phyloP scores from a whole-genome alignment of 352 stramenopile species.

The Thraustotheca clavata region DNA sequence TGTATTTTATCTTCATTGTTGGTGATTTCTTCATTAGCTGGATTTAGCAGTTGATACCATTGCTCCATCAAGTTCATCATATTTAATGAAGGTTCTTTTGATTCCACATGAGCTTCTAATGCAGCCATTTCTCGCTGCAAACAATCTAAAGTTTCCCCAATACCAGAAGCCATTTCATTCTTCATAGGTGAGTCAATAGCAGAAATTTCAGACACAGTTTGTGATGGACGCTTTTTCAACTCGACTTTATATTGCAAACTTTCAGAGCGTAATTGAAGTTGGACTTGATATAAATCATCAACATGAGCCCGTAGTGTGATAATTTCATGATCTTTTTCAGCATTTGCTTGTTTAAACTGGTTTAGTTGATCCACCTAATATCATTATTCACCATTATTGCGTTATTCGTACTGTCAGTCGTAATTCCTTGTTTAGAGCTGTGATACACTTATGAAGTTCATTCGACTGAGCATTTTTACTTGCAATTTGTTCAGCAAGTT shows the following conservation, averaged over 20 bases:
- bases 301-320: conserved; percentile 12
- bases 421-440: background rate
- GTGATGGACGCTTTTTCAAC: background rate
- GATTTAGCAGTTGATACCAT: too few relatives aligned
- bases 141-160: too few relatives aligned
- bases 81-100: too few relatives aligned
- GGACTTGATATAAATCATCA: conserved; percentile 11
- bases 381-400: background rate
- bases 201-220: background rate
- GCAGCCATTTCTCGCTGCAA: too few relatives aligned
- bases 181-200: background rate
- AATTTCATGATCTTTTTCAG: conserved; percentile 1
- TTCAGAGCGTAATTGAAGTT: conserved; percentile 10
- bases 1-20: too few relatives aligned
- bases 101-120: too few relatives aligned
- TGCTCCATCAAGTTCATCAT: too few relatives aligned
- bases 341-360: background rate
- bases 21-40: too few relatives aligned
- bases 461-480: conserved; percentile 1
- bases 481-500: background rate
- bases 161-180: too few relatives aligned
- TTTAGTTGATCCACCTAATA: background rate
- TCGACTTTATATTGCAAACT: conserved; percentile 2
- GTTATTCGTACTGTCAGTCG: background rate
- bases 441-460: background rate